Base-by-base conservation (phyloP, 2,329 filamentous ascomycete species). In the Tolypocladium paradoxum region DNA sequence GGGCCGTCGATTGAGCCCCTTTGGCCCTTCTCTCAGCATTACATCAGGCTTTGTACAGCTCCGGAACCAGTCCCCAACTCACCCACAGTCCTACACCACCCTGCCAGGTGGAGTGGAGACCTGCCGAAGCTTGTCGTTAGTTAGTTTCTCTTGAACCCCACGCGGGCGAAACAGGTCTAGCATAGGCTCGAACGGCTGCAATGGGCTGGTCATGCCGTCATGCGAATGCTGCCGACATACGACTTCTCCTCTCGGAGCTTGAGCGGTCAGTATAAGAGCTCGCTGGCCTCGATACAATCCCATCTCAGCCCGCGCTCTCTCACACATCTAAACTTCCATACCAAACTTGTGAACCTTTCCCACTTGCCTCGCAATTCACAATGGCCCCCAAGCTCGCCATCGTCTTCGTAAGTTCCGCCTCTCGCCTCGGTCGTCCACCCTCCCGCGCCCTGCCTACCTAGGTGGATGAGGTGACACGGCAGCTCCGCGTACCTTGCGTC, bases 371-470 rank as follows among this genome's bases (percentile, higher is more conserved):
- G 31, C 27, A 8, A n/a, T 16, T 46, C 18, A 46, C 64, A 65
- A 95, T 95, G 90, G 88, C 88, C 75, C 88, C 88, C 71, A 95
- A 89, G 78, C 82, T 96, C 68, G 90, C 90, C 64, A 93, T 96
- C 73, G 83, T 96, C 70, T 95, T 83, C 72, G 88, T 91, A 78
- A 62, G 87, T 81, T 48, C 51, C 48, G 56, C 43, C 29, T 20
- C 16, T 12, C 24, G 18, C 33, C 34, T 14, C n/a, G 22, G 27
- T 31, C 6, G 37, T 24, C 22, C 27, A 7, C 18, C 43, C 36
- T 6, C 12, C 37, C 40, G 31, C 43, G 16, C 43, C 43, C 16
- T 31, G 8, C 18, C 9, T 18, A 12, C 43, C 18, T 31, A 18
- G 8, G 27, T 22, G 20, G 20, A 40, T 29, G 27, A 45, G 38